Base-by-base conservation (phyloP, 305 asterid species). In the Fraxinus nigra region DNA sequence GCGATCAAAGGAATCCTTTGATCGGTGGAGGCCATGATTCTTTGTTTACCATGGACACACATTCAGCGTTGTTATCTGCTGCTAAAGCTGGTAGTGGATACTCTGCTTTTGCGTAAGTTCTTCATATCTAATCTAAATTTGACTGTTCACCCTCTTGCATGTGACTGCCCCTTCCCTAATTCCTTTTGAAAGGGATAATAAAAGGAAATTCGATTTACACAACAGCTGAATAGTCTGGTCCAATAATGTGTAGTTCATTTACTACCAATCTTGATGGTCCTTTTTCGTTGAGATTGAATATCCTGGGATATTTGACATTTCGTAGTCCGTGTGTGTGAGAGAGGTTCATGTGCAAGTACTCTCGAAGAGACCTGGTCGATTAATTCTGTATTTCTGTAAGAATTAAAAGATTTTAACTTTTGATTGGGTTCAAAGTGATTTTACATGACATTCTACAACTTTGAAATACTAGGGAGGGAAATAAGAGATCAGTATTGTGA, bases 61-160 rank as follows among this genome's bases (percentile, higher is more conserved):
- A 90, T 85, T 93, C 97, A 75, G 92, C 97, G 22, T 86, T 91
- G 32, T 61, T 93, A 13, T 89, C 98, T 72, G 92, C 98, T 80
- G 90, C 97, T 69, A 96, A 92, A 91, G 94, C 97, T 84, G 98
- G 98, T 72, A 85, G 93, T 87, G 99, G 98, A 84, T 94, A 94
- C 86, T 88, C 99, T 63, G 97, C 98, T 76, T 97, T 91, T 85
- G 98, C 97, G 98, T 97, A 91, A 90, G 98, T 92, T 81, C 76
- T 75, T 67, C 73, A 26, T 26, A 67, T 10, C 74, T 26, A 67
- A 67, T 26, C n/a, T 67, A 67, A 67, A 46, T 16, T 26, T 22
- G 28, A 28, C 51, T 30, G 56, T 78, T 74, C 72, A 65, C 35
- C 11, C 16, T 65, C n/a, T 65, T 33, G 20, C 69, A 4, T 40